Evolutionary conservation across 2,329 filamentous ascomycete genomes (phyloP).

Genomic region (Ophiognomonia clavigignenti-juglandacearum): DNA sequence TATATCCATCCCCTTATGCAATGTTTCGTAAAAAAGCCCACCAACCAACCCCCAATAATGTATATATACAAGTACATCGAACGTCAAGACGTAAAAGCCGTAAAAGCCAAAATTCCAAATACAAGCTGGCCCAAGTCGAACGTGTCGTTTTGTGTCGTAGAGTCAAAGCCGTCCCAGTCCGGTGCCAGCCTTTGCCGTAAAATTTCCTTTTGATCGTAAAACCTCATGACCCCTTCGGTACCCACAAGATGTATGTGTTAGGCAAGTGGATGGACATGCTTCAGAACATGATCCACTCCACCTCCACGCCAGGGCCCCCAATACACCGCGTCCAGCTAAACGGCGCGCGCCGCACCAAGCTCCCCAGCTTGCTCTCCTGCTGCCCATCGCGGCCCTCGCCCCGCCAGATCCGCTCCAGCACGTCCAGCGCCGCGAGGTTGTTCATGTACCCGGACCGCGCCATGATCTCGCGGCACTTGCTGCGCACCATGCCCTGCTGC

Average conservation of each 20-base stretch:
- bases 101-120: background rate
- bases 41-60: background rate
- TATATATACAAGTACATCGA: constrained; percentile 2
- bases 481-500: constrained; percentile 73
- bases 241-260: too few relatives aligned
- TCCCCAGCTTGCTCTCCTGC: constrained; percentile 30
- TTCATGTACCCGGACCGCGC: constrained; percentile 89
- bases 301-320: constrained; percentile 50
- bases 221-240: too few relatives aligned
- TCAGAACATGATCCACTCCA: constrained; percentile 66
- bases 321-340: constrained; percentile 57
- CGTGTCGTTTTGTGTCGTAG: background rate
- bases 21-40: background rate
- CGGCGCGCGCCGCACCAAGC: constrained; percentile 37
- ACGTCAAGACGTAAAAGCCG: background rate
- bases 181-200: background rate
- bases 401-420: constrained; percentile 80
- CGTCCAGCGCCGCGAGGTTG: constrained; percentile 79
- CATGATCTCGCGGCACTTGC: constrained; percentile 81
- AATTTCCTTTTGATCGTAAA: background rate
- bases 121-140: background rate
- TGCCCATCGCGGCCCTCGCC: constrained; percentile 42
- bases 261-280: background rate
- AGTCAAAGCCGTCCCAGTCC: background rate
- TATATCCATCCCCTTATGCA: background rate